phyloP scores from a whole-genome alignment of 352 stramenopile species.

The Pythium guiyangense region DNA sequence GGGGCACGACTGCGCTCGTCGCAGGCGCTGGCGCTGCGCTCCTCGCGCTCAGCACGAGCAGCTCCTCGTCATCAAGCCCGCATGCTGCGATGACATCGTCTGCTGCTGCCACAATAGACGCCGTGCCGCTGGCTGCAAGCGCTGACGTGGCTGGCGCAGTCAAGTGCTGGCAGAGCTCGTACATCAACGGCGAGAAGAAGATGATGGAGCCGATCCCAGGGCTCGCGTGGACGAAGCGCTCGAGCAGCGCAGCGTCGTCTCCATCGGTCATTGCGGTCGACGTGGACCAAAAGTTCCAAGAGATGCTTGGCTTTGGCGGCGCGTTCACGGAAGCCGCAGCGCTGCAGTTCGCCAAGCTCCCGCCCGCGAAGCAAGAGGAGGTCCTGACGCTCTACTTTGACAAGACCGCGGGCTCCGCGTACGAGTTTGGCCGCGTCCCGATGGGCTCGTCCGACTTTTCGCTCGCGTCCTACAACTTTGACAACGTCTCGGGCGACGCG shows the following conservation, averaged over 20 bases:
- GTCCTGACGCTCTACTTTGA: constrained; percentile 88
- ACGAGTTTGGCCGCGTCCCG: constrained; percentile 87
- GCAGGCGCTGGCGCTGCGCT: constrained; percentile 20
- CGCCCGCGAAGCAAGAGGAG: constrained; percentile 71
- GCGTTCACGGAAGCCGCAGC: constrained; percentile 91
- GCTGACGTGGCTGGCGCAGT: constrained; percentile 7
- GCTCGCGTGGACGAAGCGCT: constrained; percentile 35
- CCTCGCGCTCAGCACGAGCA: constrained; percentile 15
- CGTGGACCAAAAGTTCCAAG: constrained; percentile 47
- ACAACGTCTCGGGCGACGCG: constrained; percentile 71
- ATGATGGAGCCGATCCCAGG: constrained; percentile 59
- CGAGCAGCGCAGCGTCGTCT: constrained; percentile 2
- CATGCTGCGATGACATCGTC: constrained; percentile 1
- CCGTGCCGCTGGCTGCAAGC: not conserved
- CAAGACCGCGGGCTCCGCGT: constrained; percentile 66
- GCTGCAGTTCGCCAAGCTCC: constrained; percentile 84
- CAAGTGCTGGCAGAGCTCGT: constrained; percentile 67
- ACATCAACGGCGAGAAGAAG: constrained; percentile 42
- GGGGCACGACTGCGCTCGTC: constrained; percentile 23
- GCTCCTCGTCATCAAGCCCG: constrained; percentile 5
- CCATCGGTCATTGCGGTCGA: constrained; percentile 53
- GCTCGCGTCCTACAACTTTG: constrained; percentile 81
- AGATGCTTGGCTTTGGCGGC: constrained; percentile 89
- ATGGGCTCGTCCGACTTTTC: constrained; percentile 92
- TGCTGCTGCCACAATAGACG: not conserved